These are phyloP conservation scores for Funneliformis geosporum DNA, from an alignment of 192 early-diverging fungal species.

Conservation along the genomic window DNA sequence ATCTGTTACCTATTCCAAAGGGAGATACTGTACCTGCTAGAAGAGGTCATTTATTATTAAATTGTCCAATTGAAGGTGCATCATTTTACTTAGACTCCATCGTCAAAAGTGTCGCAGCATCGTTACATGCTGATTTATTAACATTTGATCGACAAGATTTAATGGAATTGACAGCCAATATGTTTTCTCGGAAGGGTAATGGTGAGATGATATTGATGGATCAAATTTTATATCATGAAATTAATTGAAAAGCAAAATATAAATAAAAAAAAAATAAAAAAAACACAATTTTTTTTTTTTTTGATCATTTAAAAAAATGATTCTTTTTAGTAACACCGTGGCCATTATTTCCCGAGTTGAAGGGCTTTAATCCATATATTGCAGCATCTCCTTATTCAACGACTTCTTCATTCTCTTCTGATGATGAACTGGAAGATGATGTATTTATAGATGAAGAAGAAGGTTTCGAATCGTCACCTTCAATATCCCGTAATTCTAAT, in stretches of 20 bases:
- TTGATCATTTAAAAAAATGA: slow-evolving; percentile 11
- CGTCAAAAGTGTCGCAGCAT: slow-evolving; percentile 30
- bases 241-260: background rate
- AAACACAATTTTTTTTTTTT: background rate
- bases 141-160: slow-evolving; percentile 63
- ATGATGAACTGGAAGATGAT: slow-evolving; percentile 44
- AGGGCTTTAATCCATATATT: slow-evolving; percentile 35
- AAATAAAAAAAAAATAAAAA: slow-evolving; percentile 29
- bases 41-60: slow-evolving; percentile 29
- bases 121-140: slow-evolving; percentile 55
- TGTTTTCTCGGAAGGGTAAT: slow-evolving; percentile 38
- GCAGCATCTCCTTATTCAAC: slow-evolving; percentile 33
- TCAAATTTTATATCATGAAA: slow-evolving; percentile 10
- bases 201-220: slow-evolving; percentile 21
- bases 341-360: slow-evolving; percentile 32
- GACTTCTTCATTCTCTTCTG: slow-evolving; percentile 29
- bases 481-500: slow-evolving; percentile 32
- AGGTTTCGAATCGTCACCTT: slow-evolving; percentile 23
- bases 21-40: slow-evolving; percentile 11
- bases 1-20: slow-evolving; percentile 16
- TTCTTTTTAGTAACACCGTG: slow-evolving; percentile 24
- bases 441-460: slow-evolving; percentile 52
- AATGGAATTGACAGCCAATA: slow-evolving; percentile 51
- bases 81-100: slow-evolving; percentile 27
- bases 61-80: slow-evolving; percentile 32